Base-by-base conservation (phyloP, 768 basidiomycete species). In the Kwoniella mangroviensis region DNA sequence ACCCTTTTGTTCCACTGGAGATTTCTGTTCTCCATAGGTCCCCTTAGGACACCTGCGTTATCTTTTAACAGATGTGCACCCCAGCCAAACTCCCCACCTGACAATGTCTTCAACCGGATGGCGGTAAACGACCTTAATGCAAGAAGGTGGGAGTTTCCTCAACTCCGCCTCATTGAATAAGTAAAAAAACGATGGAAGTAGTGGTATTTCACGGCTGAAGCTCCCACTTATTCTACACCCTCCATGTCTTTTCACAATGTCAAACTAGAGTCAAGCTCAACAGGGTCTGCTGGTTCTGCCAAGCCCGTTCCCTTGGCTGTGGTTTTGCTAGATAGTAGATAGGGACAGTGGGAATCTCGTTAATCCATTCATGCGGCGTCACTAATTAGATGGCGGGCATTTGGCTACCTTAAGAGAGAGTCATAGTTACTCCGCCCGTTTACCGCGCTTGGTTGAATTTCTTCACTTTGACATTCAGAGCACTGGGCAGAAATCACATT, bases 191-290 rank as follows among this genome's bases (percentile, higher is more conserved):
- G 84, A 89, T 89, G 89, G 88, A 87, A 88, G 88, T 90, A 89
- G 89, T 89, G 88, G 89, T 90, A 90, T 89, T 89, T 90, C 89
- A 89, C 86, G 87, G 88, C 87, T n/a, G 86, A 86, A 88, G 88
- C 89, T 89, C 89, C 89, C 89, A 89, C 89, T 88, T 89, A 89
- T 89, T 84, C 89, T 90, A 89, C 89, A 88, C 89, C 89, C 88
- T 86, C 87, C 88, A 89, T 88, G 89, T 89, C 89, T 89, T 88
- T 88, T 89, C 87, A 89, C 89, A 89, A 88, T 90, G 89, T 88
- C 89, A 90, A 88, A 90, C 89, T 89, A 90, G 89, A 90, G 89
- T 90, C 89, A 90, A 89, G 88, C 89, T 89, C 88, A 89, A 89
- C 89, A 89, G 89, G 88, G 88, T 89, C 89, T 89, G 45, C 45